Evolutionary conservation across 2,329 filamentous ascomycete genomes (phyloP).

Genomic region (Aspergillus vadensis): DNA sequence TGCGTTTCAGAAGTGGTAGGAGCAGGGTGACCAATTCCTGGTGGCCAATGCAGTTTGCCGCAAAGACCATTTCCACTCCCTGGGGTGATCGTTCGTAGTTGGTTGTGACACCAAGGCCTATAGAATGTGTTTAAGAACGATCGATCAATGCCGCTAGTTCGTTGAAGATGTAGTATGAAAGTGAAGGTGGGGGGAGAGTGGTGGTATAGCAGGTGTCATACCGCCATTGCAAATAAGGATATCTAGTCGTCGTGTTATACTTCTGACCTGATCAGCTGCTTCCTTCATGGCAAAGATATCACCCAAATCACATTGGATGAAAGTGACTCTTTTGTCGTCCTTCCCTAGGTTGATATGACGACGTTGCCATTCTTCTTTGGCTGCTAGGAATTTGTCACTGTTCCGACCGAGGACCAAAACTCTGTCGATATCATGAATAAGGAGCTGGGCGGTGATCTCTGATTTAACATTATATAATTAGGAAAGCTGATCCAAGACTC

Average conservation of each 20-base stretch:
- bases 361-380: constrained; percentile 28
- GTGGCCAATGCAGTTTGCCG: neutral
- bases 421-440: constrained; percentile 32
- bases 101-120: neutral
- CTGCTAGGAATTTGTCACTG: constrained; percentile 24
- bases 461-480: constrained; percentile 14
- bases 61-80: neutral
- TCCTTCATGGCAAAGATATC: neutral
- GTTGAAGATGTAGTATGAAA: too few species aligned
- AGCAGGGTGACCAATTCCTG: neutral
- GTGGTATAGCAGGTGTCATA: neutral
- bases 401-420: constrained; percentile 33
- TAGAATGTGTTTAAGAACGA: neutral
- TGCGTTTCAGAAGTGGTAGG: neutral
- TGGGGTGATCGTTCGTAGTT: neutral
- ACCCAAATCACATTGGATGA: constrained; percentile 35
- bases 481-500: neutral
- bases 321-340: constrained; percentile 20
- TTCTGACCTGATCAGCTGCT: neutral
- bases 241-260: neutral
- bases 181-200: neutral
- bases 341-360: constrained; percentile 22
- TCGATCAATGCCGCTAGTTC: too few species aligned
- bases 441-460: constrained; percentile 33
- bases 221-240: neutral